Conservation (phyloP, 2,329 filamentous ascomycete species). For the Ilyonectria robusta region DNA sequence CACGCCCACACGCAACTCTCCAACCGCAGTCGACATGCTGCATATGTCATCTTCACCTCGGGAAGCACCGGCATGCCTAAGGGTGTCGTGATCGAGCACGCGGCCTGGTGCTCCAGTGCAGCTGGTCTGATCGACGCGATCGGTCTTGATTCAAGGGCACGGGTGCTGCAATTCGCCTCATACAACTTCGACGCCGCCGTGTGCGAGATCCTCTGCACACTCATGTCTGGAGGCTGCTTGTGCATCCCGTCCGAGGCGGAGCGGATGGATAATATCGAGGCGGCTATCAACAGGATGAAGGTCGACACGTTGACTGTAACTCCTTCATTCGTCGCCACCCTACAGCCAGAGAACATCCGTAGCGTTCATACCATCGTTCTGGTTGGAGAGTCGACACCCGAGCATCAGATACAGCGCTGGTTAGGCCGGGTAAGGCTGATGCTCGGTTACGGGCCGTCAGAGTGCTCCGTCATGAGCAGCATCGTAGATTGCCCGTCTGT, state of each 20-base stretch:
- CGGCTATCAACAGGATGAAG: conserved; percentile 19
- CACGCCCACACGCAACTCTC: background rate
- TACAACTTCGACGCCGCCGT: conserved; percentile 39
- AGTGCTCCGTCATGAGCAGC: too few relatives aligned
- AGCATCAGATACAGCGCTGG: too few relatives aligned
- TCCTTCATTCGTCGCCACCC: too few relatives aligned
- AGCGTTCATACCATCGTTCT: too few relatives aligned
- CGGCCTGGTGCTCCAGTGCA: background rate
- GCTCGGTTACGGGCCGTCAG: too few relatives aligned
- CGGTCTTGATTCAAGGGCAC: conserved; percentile 10
- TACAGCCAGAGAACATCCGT: too few relatives aligned
- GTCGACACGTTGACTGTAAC: conserved; percentile 14
- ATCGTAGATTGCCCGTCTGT: too few relatives aligned
- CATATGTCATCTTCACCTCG: conserved; percentile 39
- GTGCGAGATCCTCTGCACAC: conserved; percentile 31
- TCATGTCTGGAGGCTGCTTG: conserved; percentile 29
- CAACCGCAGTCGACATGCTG: background rate
- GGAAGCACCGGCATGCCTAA: conserved; percentile 46
- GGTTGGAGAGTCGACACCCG: too few relatives aligned
- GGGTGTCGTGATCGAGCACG: conserved; percentile 41
- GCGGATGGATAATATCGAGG: conserved; percentile 33
- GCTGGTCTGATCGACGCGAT: background rate
- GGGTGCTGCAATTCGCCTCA: conserved; percentile 33
- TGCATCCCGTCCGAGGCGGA: conserved; percentile 38
- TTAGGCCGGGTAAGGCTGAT: too few relatives aligned